These are phyloP conservation scores for Hortiboletus campestris DNA, from an alignment of 768 basidiomycete genomes.

Conservation along the genomic window DNA sequence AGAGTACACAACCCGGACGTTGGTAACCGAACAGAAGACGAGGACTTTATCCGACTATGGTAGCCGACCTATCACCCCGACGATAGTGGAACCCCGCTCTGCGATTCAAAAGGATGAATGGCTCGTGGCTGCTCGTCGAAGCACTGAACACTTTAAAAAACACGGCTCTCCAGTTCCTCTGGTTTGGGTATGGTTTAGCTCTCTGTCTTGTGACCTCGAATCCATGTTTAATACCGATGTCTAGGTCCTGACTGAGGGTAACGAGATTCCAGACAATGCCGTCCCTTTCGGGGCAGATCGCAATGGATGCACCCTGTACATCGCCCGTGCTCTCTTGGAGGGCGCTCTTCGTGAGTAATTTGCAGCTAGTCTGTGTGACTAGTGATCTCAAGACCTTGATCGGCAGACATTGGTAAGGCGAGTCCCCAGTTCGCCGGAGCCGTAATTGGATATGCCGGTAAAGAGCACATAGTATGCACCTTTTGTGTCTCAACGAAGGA, in stretches of 20 bases:
- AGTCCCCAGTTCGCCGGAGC: conserved; percentile 32
- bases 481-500: neutral
- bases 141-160: conserved; percentile 27
- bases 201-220: neutral
- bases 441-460: conserved; percentile 33
- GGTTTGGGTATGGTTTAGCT: conserved; percentile 27
- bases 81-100: conserved; percentile 8
- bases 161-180: conserved; percentile 31
- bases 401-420: conserved; percentile 36
- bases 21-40: conserved; percentile 7
- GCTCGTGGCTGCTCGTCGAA: conserved; percentile 29
- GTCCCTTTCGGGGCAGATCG: conserved; percentile 34
- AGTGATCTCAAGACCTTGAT: neutral
- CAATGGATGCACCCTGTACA: conserved; percentile 26
- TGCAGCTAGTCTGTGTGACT: neutral
- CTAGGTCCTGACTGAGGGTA: conserved; percentile 32
- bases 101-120: conserved; percentile 27
- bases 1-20: conserved; percentile 4
- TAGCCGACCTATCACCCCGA: conserved; percentile 17
- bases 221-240: neutral
- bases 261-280: conserved; percentile 34
- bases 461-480: conserved; percentile 30
- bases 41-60: conserved; percentile 20
- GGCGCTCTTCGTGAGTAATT: conserved; percentile 28
- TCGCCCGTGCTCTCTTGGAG: conserved; percentile 33